Percentiles rank a stretch among this genome's conserved stretches.
Conservation (phyloP, 176 grass and related monocot genomes). For the Avena insularis region DNA sequence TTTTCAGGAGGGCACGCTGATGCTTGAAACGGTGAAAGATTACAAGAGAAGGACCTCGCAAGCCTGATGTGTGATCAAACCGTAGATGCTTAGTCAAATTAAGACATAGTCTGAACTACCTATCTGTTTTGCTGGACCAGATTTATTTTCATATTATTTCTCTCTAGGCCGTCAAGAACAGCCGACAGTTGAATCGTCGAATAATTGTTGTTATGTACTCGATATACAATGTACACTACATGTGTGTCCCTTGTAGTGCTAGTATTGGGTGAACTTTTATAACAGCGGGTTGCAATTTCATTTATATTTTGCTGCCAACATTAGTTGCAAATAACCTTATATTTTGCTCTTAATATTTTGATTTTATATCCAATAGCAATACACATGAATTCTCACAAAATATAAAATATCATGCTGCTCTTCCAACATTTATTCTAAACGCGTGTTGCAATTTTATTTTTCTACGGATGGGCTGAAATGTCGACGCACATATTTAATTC, state of each 20-base stretch:
- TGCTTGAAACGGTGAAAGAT: neutral
- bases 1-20: neutral
- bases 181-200: neutral
- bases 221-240: neutral
- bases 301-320: no score
- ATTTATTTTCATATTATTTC: neutral
- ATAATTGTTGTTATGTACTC: neutral
- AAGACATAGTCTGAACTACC: neutral
- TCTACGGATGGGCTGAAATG: no score
- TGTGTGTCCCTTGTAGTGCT: neutral
- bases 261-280: neutral
- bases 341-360: no score
- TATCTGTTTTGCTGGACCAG: neutral
- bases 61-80: neutral
- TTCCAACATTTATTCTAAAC: no score
- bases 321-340: no score
- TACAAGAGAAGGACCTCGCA: neutral
- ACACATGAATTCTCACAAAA: no score
- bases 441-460: no score
- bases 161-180: neutral
- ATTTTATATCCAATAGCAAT: no score
- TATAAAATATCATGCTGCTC: no score
- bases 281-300: neutral
- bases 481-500: no score
- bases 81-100: neutral